phyloP scores from a whole-genome alignment of 2,329 filamentous ascomycete genomes.

The Plenodomus lindquistii region DNA sequence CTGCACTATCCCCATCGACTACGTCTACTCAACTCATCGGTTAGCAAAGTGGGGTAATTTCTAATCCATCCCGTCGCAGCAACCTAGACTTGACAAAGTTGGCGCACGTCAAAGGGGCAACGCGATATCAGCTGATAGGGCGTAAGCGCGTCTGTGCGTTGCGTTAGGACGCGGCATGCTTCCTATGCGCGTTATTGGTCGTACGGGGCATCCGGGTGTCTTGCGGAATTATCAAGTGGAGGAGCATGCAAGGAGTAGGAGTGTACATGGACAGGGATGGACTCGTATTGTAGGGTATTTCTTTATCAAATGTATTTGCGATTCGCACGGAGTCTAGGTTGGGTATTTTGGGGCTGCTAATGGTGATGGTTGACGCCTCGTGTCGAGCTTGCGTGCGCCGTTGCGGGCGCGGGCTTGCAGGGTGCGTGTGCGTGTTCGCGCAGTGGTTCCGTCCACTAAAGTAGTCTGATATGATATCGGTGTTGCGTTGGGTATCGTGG shows the following conservation, averaged over 20 bases:
- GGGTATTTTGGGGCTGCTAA: neutral
- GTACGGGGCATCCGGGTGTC: conserved; percentile 1
- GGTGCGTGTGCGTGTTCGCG: no score
- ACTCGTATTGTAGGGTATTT: neutral
- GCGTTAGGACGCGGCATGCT: conserved; percentile 7
- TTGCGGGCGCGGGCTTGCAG: neutral
- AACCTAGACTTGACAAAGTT: no score
- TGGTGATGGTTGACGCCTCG: neutral
- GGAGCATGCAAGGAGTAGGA: conserved; percentile 1
- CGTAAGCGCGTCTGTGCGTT: conserved; percentile 27
- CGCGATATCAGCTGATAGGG: conserved; percentile 43
- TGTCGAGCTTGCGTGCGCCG: neutral
- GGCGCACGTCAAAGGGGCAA: conserved; percentile 6
- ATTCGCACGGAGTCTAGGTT: neutral
- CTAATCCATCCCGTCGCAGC: no score
- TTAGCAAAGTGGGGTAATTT: no score
- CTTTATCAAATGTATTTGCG: neutral
- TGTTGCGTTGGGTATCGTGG: conserved; percentile 13
- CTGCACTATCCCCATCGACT: no score
- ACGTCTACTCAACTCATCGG: no score
- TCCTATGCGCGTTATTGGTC: conserved; percentile 7
- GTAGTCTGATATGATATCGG: neutral
- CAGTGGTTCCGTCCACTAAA: neutral
- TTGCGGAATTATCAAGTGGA: neutral
- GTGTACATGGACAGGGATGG: neutral